Percentiles rank a stretch among this genome's conserved stretches.
Conservation (phyloP, 2,329 filamentous ascomycete species). For the Diplodia intermedia region DNA sequence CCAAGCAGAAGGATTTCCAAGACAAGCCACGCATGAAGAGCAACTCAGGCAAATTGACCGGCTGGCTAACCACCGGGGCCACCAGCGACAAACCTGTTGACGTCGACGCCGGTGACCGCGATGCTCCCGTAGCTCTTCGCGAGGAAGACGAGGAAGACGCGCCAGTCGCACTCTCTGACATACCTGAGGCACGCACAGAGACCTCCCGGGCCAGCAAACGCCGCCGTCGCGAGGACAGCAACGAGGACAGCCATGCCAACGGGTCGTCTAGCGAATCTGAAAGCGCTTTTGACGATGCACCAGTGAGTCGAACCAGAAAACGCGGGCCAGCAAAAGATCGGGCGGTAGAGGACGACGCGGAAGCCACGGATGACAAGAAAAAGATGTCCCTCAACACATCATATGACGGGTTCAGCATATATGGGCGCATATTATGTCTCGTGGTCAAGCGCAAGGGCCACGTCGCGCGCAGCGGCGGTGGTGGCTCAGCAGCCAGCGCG, state of each 20-base stretch:
- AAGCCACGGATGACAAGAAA: constrained; percentile 86
- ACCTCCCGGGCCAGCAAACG: constrained; percentile 36
- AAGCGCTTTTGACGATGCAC: constrained; percentile 35
- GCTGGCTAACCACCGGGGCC: constrained; percentile 50
- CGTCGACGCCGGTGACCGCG: constrained; percentile 54
- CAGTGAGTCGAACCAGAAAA: constrained; percentile 33
- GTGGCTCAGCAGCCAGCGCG: constrained; percentile 30
- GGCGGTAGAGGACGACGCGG: constrained; percentile 34
- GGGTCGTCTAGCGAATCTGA: constrained; percentile 42
- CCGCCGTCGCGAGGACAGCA: constrained; percentile 35
- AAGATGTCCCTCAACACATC: constrained; percentile 84
- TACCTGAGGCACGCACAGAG: constrained; percentile 58
- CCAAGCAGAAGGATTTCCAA: constrained; percentile 78
- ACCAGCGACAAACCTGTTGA: constrained; percentile 52
- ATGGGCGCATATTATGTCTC: constrained; percentile 88
- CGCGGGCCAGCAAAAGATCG: constrained; percentile 34
- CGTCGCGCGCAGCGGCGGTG: constrained; percentile 26
- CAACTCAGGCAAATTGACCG: constrained; percentile 56
- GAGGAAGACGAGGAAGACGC: constrained; percentile 65
- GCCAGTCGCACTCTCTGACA: constrained; percentile 58
- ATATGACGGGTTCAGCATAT: constrained; percentile 96
- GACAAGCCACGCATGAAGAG: constrained; percentile 53
- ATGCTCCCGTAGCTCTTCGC: constrained; percentile 52
- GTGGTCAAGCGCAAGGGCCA: constrained; percentile 76
- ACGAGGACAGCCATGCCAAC: constrained; percentile 45